These are phyloP conservation scores for Diaporthe citriasiana DNA, from an alignment of 2,329 filamentous ascomycete species.

Conservation along the genomic window DNA sequence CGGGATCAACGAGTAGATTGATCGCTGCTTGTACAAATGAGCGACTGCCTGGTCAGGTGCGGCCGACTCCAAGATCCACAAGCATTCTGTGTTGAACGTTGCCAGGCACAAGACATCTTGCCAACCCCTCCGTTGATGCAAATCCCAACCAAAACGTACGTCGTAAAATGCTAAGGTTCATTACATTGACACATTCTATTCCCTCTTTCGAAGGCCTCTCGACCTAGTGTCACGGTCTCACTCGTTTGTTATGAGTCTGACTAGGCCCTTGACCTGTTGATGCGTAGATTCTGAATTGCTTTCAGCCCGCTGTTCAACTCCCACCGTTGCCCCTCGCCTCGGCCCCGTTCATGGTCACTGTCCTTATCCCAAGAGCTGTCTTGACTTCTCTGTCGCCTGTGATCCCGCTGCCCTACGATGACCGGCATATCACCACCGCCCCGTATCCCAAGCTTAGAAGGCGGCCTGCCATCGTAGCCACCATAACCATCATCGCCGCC, in stretches of 20 bases:
- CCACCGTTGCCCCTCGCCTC: conserved; percentile 19
- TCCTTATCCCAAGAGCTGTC: conserved; percentile 14
- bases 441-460: background rate
- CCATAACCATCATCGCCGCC: background rate
- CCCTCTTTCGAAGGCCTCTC: background rate
- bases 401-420: conserved; percentile 18
- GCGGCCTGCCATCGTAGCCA: background rate
- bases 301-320: conserved; percentile 23
- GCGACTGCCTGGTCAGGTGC: background rate
- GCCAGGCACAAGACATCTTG: background rate
- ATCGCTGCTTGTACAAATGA: background rate
- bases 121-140: background rate
- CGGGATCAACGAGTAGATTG: too few relatives aligned
- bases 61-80: background rate
- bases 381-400: conserved; percentile 25
- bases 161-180: background rate
- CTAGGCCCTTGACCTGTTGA: conserved; percentile 20
- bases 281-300: conserved; percentile 31
- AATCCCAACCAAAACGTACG: background rate
- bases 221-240: background rate
- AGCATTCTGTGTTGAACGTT: background rate
- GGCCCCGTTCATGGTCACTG: background rate
- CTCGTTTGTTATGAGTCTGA: background rate
- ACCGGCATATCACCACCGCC: conserved; percentile 11
- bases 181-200: background rate